Conservation (phyloP, 2,329 filamentous ascomycete genomes). For the Fusarium armeniacum region DNA sequence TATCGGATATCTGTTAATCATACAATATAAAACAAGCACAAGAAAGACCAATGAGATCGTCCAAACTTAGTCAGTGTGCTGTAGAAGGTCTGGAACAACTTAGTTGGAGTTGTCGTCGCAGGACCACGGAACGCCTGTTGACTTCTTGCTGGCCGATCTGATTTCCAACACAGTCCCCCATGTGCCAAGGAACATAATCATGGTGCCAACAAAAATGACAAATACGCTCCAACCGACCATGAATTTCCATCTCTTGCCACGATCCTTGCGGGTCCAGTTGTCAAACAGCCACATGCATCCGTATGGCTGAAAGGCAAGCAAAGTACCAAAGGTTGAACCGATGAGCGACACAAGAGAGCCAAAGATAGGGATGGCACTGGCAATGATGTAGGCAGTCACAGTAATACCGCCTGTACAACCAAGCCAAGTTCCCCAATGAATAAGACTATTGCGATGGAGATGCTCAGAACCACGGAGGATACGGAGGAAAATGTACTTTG, state of each 20-base stretch:
- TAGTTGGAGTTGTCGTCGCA: conserved; percentile 32
- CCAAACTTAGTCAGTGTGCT: neutral
- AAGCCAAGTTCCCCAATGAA: conserved; percentile 52
- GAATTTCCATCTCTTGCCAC: conserved; percentile 11
- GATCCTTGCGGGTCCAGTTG: conserved; percentile 19
- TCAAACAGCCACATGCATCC: conserved; percentile 42
- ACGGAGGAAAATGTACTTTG: conserved; percentile 52
- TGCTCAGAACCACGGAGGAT: conserved; percentile 51
- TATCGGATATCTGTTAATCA: conserved; percentile 15
- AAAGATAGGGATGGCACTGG: conserved; percentile 38
- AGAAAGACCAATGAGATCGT: neutral
- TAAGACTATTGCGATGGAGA: conserved; percentile 45
- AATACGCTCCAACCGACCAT: conserved; percentile 28
- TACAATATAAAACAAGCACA: neutral
- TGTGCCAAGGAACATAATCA: conserved; percentile 32
- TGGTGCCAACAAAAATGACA: conserved; percentile 25
- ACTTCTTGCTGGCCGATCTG: neutral
- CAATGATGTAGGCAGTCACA: conserved; percentile 36
- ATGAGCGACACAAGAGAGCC: conserved; percentile 37
- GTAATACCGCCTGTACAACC: conserved; percentile 31
- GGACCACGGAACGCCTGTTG: conserved; percentile 13
- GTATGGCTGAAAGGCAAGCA: conserved; percentile 41
- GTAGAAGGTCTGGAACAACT: neutral
- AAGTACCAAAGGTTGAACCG: conserved; percentile 36
- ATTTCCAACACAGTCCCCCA: conserved; percentile 35